Conservation (phyloP, 257 asterid species). For the Lycium ferocissimum region DNA sequence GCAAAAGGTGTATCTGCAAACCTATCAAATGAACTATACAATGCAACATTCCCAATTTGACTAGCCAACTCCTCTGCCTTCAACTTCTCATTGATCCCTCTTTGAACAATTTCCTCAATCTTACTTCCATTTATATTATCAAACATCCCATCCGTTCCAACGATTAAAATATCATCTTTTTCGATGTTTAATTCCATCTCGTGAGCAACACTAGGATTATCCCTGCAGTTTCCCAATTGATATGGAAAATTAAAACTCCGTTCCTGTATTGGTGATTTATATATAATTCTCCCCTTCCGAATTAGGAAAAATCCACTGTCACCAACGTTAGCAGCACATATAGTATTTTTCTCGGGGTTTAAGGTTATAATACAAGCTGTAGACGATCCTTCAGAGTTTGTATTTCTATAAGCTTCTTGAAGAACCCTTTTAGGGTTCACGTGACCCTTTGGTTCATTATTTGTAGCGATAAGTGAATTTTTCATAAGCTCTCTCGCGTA, state of each 20-base stretch:
- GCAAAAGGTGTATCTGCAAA: constrained; percentile 35
- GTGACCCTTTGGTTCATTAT: background rate
- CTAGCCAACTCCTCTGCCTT: background rate
- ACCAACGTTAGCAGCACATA: constrained; percentile 36
- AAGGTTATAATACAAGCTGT: constrained; percentile 41
- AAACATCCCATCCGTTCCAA: constrained; percentile 42
- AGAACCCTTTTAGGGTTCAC: constrained; percentile 36
- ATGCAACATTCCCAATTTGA: constrained; percentile 33
- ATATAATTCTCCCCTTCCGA: constrained; percentile 30
- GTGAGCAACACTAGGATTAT: constrained; percentile 31
- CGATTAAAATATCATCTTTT: constrained; percentile 34
- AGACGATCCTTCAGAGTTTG: constrained; percentile 35
- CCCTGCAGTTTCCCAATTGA: constrained; percentile 37
- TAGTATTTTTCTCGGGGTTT: background rate
- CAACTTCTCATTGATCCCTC: background rate
- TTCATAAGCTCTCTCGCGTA: constrained; percentile 39
- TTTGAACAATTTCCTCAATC: constrained; percentile 15
- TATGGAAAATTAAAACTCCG: constrained; percentile 31
- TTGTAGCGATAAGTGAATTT: background rate
- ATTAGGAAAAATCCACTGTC: constrained; percentile 42
- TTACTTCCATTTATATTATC: constrained; percentile 36
- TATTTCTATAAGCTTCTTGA: constrained; percentile 29
- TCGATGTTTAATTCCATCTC: constrained; percentile 26
- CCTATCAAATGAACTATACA: constrained; percentile 42
- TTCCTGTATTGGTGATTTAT: constrained; percentile 32